These are phyloP conservation scores for Magnusiomyces suaveolens DNA, from an alignment of 1,139 yeast species.

Conservation along the genomic window DNA sequence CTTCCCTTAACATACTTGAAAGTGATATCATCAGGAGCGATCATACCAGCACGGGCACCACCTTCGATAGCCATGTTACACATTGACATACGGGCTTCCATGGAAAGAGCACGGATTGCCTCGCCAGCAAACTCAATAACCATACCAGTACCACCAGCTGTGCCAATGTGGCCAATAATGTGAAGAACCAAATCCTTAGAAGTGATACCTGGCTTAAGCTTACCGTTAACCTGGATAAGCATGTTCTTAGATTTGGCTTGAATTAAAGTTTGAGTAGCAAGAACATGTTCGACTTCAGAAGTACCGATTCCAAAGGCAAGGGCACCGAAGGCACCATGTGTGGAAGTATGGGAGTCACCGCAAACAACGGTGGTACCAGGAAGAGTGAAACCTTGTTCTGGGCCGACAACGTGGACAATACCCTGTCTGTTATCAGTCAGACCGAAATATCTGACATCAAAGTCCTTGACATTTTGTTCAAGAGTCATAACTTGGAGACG, in stretches of 20 bases:
- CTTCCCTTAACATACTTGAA: constrained; percentile 84
- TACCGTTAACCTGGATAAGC: constrained; percentile 81
- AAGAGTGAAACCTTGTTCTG: constrained; percentile 95
- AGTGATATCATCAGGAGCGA: constrained; percentile 84
- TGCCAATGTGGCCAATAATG: constrained; percentile 92
- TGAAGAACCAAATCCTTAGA: constrained; percentile 91
- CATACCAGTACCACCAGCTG: constrained; percentile 98
- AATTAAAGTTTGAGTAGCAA: constrained; percentile 92
- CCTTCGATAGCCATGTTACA: constrained; percentile 98
- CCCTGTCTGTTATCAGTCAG: constrained; percentile 94
- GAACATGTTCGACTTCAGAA: constrained; percentile 95
- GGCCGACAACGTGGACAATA: constrained; percentile 95
- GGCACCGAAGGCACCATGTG: constrained; percentile 98
- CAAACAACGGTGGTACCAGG: constrained; percentile 99
- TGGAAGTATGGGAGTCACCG: constrained; percentile 97
- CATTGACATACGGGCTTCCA: constrained; percentile 99
- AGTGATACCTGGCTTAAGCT: constrained; percentile 76
- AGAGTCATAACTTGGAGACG: constrained; percentile 84
- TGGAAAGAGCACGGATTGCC: constrained; percentile 77
- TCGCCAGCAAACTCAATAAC: constrained; percentile 96
- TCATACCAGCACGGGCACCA: constrained; percentile 99
- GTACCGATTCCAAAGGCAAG: constrained; percentile 98
- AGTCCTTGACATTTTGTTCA: constrained; percentile 84
- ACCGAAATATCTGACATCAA: constrained; percentile 85
- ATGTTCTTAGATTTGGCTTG: constrained; percentile 93